A percentile compares a stretch with the other conserved stretches of the same genome.
Conservation (phyloP, 2,329 filamentous ascomycete species). For the Ceratocystis smalleyi region DNA sequence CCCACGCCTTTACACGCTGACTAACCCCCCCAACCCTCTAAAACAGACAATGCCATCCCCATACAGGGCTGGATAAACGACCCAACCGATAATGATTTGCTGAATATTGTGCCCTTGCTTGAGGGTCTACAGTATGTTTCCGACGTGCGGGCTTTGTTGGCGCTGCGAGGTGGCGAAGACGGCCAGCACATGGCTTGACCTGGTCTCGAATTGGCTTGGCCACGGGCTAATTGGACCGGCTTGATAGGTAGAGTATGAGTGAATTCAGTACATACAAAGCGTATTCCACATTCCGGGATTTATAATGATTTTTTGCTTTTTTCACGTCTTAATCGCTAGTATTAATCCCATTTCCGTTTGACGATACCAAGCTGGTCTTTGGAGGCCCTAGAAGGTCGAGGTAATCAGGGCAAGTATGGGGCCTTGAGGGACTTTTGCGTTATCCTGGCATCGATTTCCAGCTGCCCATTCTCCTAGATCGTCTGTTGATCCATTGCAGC, state of each 20-base stretch:
- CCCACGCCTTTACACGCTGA: neutral
- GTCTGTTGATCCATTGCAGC: too few species aligned
- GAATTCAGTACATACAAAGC: neutral
- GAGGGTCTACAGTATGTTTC: slow-evolving; percentile 94
- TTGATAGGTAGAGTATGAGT: neutral
- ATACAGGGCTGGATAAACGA: slow-evolving; percentile 99
- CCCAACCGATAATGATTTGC: slow-evolving; percentile 86
- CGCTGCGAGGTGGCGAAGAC: slow-evolving; percentile 72
- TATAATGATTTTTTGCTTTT: neutral
- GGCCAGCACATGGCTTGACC: slow-evolving; percentile 40
- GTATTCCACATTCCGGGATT: neutral
- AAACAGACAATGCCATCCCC: slow-evolving; percentile 86
- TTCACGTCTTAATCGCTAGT: neutral
- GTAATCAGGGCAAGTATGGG: neutral
- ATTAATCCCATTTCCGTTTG: neutral
- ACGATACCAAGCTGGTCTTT: neutral
- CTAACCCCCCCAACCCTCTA: neutral
- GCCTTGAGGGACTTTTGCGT: too few species aligned
- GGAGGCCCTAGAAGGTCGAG: neutral
- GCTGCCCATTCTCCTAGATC: too few species aligned
- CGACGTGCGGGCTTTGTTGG: slow-evolving; percentile 80
- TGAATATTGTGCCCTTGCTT: slow-evolving; percentile 81
- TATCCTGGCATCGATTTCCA: too few species aligned
- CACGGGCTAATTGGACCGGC: neutral
- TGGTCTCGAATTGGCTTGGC: neutral